These are phyloP conservation scores for Neonectria sp. DNA, from an alignment of 2,329 filamentous ascomycete species.

Conservation along the genomic window DNA sequence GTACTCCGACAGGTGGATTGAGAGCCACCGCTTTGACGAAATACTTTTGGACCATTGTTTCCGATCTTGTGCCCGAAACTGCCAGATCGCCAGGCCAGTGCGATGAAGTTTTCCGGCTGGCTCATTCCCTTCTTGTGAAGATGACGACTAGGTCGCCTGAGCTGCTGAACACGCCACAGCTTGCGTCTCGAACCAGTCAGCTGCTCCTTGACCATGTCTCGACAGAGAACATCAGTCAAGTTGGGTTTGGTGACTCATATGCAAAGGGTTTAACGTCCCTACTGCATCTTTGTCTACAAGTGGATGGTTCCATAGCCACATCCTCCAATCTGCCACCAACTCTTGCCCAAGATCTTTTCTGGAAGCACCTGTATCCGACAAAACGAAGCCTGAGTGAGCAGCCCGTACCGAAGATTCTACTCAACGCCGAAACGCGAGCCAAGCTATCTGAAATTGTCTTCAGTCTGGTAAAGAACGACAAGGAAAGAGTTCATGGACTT, in stretches of 20 bases:
- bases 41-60: constrained; percentile 52
- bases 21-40: constrained; percentile 32
- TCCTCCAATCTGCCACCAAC: constrained; percentile 47
- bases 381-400: constrained; percentile 50
- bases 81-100: constrained; percentile 53
- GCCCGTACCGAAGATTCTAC: constrained; percentile 58
- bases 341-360: constrained; percentile 65
- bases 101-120: constrained; percentile 62
- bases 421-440: constrained; percentile 70
- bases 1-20: background rate
- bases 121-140: constrained; percentile 57
- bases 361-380: constrained; percentile 76
- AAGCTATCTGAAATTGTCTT: constrained; percentile 74
- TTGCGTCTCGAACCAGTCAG: constrained; percentile 51
- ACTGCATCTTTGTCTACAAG: constrained; percentile 50
- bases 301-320: constrained; percentile 44
- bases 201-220: constrained; percentile 58
- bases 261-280: constrained; percentile 50
- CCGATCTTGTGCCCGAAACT: constrained; percentile 53
- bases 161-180: constrained; percentile 48
- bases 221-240: constrained; percentile 54
- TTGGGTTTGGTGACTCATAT: constrained; percentile 47
- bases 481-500: constrained; percentile 64
- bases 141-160: constrained; percentile 47
- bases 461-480: constrained; percentile 67